Conservation (phyloP, 2,329 filamentous ascomycete species). For the Colletotrichum sp. region DNA sequence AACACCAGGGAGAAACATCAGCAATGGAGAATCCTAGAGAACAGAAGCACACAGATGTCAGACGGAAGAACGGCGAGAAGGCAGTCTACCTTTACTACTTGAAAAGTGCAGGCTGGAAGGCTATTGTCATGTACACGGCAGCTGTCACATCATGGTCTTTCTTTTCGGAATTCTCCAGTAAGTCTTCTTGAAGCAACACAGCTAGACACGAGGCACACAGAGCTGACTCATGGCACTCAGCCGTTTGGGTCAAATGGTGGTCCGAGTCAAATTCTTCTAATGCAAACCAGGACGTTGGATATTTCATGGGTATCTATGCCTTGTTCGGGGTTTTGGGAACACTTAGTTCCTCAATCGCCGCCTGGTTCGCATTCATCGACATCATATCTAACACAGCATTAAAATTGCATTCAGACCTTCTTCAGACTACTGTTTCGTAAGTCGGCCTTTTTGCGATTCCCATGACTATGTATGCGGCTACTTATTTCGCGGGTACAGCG, state of each 20-base stretch:
- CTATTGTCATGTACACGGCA: background rate
- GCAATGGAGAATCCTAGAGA: background rate
- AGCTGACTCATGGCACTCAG: background rate
- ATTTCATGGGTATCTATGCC: constrained; percentile 7
- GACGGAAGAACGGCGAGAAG: constrained; percentile 12
- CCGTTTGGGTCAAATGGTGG: constrained; percentile 19
- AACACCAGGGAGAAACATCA: background rate
- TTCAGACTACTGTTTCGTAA: background rate
- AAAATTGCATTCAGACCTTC: constrained; percentile 4
- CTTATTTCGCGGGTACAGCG: background rate
- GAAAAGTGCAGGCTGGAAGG: background rate
- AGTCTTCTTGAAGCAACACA: background rate
- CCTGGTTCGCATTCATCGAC: constrained; percentile 10
- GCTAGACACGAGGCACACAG: background rate
- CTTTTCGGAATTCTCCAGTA: constrained; percentile 17
- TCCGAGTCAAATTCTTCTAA: background rate
- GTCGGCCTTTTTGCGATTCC: background rate
- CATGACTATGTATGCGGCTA: background rate
- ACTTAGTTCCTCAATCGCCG: background rate
- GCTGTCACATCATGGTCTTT: background rate
- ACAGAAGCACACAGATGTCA: background rate
- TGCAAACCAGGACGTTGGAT: background rate
- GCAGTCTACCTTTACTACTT: constrained; percentile 10
- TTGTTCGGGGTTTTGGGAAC: background rate
- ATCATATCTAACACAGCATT: constrained; percentile 11